Percentiles rank a stretch among this genome's conserved stretches.
Evolutionary conservation across 495 filamentous ascomycete species (phyloP).

Genomic region (Aspergillus steynii): DNA sequence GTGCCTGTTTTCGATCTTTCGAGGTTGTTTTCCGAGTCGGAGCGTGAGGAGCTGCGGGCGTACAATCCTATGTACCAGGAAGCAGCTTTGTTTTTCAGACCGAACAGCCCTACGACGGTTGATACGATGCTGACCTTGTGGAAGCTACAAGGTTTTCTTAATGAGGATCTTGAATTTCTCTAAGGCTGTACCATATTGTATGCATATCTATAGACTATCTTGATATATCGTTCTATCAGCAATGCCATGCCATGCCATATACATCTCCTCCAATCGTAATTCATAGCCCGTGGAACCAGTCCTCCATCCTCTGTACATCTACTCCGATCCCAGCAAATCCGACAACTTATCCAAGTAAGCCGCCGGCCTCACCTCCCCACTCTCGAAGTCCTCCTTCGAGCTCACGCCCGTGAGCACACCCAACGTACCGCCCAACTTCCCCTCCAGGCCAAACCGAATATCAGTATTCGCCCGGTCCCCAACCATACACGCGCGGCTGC

Average conservation of each 20-base stretch:
- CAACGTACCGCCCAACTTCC: constrained; percentile 85
- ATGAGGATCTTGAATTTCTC: constrained; percentile 10
- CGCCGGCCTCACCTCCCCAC: constrained; percentile 66
- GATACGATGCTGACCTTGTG: constrained; percentile 60
- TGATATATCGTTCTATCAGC: constrained; percentile 9
- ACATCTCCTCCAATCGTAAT: constrained; percentile 1
- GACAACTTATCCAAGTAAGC: constrained; percentile 82
- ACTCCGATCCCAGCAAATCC: constrained; percentile 58
- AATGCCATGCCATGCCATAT: constrained; percentile 4
- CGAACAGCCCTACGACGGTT: constrained; percentile 38
- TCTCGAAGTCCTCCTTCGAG: constrained; percentile 77
- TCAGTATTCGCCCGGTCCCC: constrained; percentile 94
- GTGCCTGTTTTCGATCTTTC: constrained; percentile 49
- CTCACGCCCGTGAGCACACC: constrained; percentile 89
- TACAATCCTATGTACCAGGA: constrained; percentile 25
- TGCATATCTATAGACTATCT: constrained; percentile 6
- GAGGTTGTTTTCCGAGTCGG: constrained; percentile 33
- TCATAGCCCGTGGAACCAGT: background rate
- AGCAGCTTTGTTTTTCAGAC: constrained; percentile 38
- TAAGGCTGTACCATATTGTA: background rate
- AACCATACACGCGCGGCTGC: constrained; percentile 88
- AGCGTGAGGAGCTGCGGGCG: constrained; percentile 32
- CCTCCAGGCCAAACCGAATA: constrained; percentile 93
- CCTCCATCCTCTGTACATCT: background rate
- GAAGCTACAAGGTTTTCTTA: constrained; percentile 65